phyloP scores from a whole-genome alignment of 371 early-diverging fungal species.

The Blakeslea trispora region DNA sequence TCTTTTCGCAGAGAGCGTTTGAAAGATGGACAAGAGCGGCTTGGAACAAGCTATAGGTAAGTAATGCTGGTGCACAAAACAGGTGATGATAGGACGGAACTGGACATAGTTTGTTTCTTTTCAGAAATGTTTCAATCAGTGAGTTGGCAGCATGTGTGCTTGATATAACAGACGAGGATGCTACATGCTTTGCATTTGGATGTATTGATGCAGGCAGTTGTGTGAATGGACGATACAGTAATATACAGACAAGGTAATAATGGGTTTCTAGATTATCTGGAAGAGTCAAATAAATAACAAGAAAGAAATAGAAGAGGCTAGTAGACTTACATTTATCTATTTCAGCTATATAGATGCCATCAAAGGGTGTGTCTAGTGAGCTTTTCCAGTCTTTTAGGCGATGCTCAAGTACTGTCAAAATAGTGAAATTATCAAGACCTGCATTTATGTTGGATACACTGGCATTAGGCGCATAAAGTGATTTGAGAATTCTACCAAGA shows the following conservation, averaged over 20 bases:
- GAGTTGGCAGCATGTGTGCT: conserved; percentile 25
- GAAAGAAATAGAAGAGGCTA: no score
- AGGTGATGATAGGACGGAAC: conserved; percentile 15
- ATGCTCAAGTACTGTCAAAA: conserved; percentile 35
- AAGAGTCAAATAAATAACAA: no score
- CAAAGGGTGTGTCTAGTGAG: conserved; percentile 26
- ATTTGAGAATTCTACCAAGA: conserved; percentile 39
- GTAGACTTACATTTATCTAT: conserved; percentile 33
- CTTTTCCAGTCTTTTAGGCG: conserved; percentile 36
- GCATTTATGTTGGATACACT: conserved; percentile 16
- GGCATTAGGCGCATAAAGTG: conserved; percentile 32
- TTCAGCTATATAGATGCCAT: conserved; percentile 18
- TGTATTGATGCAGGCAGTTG: not conserved
- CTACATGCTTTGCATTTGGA: conserved; percentile 18
- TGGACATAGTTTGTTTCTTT: conserved; percentile 7
- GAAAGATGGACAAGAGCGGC: conserved; percentile 32
- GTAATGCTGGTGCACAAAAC: conserved; percentile 34
- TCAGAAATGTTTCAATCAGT: conserved; percentile 3
- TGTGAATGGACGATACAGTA: conserved; percentile 55
- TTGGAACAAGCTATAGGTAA: conserved; percentile 45
- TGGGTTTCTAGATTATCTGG: conserved; percentile 43
- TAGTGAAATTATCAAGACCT: conserved; percentile 36
- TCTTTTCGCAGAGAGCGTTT: conserved; percentile 23
- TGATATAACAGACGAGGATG: conserved; percentile 24
- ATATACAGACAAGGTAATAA: conserved; percentile 47